Evolutionary conservation across 75 land plant species (phyloP), one percentile per base, ranked within the genome.

Genomic region (Pinus taeda): DNA sequence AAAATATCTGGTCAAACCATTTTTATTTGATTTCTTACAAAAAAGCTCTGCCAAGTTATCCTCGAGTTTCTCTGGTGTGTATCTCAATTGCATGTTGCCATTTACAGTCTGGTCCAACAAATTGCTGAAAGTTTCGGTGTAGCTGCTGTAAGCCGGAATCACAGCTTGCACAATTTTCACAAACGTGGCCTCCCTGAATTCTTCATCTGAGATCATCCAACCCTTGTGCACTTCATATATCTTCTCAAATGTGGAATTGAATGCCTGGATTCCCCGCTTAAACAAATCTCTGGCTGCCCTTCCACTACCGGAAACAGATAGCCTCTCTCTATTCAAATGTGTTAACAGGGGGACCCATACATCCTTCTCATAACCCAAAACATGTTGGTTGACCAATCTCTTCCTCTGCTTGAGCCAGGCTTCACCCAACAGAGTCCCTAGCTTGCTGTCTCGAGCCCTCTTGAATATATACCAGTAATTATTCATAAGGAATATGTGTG

Each of bases 401-500:
- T 70, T 79, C 57, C 76, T 60, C 11, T 79, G 82, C 33, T 78
- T 64, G 3, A 70, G 24, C 76, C 79, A 85, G 36, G 59, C 58
- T 29, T 85, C 87, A 29, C 87, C 86, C 71, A 85, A 71, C 18
- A 83, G 73, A 7, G 77, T 22, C 4, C 78, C 86, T 12, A 85
- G 81, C n/a, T 79, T 80, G 29, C 87, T 74, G 57, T 83, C 86
- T 71, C 80, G 83, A 60, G 36, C 57, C 18, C 87, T 79, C 29
- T 59, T 79, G 57, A 80, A 75, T 12, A 85, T 69, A 36, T 85
- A 85, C 58, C 77, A 78, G 33, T 74, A 69, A 78, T 84, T 83
- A 57, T 85, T 85, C 87, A 83, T 83, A 33, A 85, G 55, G 63
- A 85, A 85, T 36, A 85, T 60, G 62, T 85, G 85, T 21, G 80